A percentile compares a stretch with the other conserved stretches of the same genome.
These are phyloP conservation scores for Trypethelium eluteriae DNA, from an alignment of 495 filamentous ascomycete species.

Conservation along the genomic window DNA sequence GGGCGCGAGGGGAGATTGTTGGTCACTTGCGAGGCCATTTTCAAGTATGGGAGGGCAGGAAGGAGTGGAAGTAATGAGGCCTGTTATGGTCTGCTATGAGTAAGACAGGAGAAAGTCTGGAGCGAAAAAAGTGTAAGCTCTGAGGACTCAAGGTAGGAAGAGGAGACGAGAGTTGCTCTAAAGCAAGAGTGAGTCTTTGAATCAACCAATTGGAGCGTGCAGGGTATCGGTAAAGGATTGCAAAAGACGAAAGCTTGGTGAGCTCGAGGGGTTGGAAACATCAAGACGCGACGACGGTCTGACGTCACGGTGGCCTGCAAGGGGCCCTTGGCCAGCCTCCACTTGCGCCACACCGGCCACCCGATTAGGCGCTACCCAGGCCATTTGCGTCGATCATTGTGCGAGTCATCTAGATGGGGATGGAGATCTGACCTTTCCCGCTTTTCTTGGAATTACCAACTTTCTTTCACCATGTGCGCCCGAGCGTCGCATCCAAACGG, in stretches of 20 bases:
- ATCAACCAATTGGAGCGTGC: neutral
- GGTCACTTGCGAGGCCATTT: conserved; percentile 9
- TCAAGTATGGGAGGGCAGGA: neutral
- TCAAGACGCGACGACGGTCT: neutral
- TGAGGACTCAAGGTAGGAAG: too few species aligned
- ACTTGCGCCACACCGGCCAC: neutral
- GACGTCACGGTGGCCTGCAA: neutral
- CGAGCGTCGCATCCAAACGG: neutral
- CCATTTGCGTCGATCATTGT: neutral
- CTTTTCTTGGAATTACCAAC: neutral
- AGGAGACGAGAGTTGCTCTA: neutral
- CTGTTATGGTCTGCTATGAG: neutral
- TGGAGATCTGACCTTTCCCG: neutral
- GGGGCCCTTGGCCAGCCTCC: neutral
- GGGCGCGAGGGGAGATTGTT: neutral
- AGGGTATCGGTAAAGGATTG: neutral
- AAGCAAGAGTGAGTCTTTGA: neutral
- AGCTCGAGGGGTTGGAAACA: neutral
- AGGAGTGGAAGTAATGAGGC: neutral
- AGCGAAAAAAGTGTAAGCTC: neutral
- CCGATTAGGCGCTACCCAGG: neutral
- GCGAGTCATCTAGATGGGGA: too few species aligned
- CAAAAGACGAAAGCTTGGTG: neutral
- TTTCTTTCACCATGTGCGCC: neutral
- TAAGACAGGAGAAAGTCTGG: neutral